Evolutionary conservation across 2,329 filamentous ascomycete genomes (phyloP).

Genomic region (Ophiostoma fasciatum): DNA sequence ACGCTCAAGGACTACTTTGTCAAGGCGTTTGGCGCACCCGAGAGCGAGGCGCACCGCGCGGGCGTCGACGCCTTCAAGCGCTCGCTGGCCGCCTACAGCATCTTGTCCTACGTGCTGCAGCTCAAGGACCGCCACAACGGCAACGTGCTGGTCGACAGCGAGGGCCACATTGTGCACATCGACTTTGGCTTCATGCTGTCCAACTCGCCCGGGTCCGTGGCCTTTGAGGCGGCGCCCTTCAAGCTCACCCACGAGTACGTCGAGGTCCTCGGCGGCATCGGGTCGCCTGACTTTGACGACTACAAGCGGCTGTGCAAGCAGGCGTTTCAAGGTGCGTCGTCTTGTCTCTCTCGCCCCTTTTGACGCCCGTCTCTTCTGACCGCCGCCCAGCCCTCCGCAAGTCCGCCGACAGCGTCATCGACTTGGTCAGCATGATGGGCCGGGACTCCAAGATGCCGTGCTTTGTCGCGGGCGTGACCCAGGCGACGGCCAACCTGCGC

Average conservation of each 20-base stretch:
- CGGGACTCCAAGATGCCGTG: slow-evolving; percentile 73
- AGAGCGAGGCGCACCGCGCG: slow-evolving; percentile 52
- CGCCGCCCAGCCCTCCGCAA: slow-evolving; percentile 45
- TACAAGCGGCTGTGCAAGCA: slow-evolving; percentile 72
- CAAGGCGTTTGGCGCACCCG: slow-evolving; percentile 61
- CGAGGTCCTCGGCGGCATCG: slow-evolving; percentile 62
- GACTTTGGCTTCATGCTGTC: slow-evolving; percentile 86
- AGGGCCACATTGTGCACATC: slow-evolving; percentile 77
- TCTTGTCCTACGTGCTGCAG: slow-evolving; percentile 71
- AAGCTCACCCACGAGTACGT: slow-evolving; percentile 75
- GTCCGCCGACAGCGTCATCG: slow-evolving; percentile 67
- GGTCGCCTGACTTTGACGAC: slow-evolving; percentile 53
- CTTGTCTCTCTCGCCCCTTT: neutral
- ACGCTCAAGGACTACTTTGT: slow-evolving; percentile 70
- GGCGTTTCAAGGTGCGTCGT: slow-evolving; percentile 55
- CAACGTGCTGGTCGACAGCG: slow-evolving; percentile 72
- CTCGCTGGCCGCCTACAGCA: slow-evolving; percentile 72
- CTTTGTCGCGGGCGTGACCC: slow-evolving; percentile 58
- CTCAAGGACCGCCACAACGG: slow-evolving; percentile 79
- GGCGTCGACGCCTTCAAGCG: slow-evolving; percentile 68
- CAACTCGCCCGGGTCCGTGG: slow-evolving; percentile 70
- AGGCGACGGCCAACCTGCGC: slow-evolving; percentile 53
- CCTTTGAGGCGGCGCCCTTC: slow-evolving; percentile 76
- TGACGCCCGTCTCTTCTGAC: neutral
- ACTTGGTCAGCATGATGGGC: slow-evolving; percentile 74